Evolutionary conservation across 148 eudicot species (phyloP).

Genomic region (Oxyria digyna): DNA sequence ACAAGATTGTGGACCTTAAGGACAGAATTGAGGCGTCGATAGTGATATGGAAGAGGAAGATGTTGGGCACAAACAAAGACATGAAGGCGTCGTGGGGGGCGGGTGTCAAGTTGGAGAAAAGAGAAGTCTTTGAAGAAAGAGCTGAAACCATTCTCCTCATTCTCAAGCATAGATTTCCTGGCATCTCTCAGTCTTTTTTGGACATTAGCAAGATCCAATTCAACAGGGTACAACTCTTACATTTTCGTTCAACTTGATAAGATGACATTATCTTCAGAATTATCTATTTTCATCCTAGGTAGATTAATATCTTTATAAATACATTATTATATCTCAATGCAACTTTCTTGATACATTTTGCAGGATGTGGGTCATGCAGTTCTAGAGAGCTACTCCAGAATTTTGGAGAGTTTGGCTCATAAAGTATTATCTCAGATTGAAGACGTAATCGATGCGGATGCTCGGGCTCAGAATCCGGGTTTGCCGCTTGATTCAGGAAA

Average conservation of each 20-base stretch:
- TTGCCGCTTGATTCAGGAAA: neutral
- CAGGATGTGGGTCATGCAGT: slow-evolving; percentile 37
- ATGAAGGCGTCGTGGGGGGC: slow-evolving; percentile 8
- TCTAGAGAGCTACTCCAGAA: slow-evolving; percentile 16
- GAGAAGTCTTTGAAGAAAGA: slow-evolving; percentile 14
- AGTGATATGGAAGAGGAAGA: slow-evolving; percentile 15
- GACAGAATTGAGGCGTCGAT: slow-evolving; percentile 14
- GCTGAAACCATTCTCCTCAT: slow-evolving; percentile 9
- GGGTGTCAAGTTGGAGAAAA: slow-evolving; percentile 7
- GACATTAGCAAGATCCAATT: slow-evolving; percentile 10
- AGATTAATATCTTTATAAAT: too few relatives aligned
- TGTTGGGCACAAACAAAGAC: slow-evolving; percentile 6
- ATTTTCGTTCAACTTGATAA: too few relatives aligned
- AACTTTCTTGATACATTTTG: neutral
- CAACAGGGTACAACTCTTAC: slow-evolving; percentile 14
- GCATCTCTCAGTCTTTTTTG: slow-evolving; percentile 9
- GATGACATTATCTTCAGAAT: too few relatives aligned
- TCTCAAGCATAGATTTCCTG: slow-evolving; percentile 12
- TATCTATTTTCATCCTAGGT: too few relatives aligned
- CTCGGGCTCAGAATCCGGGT: neutral
- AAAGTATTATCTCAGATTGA: slow-evolving; percentile 7
- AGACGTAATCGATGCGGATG: slow-evolving; percentile 9
- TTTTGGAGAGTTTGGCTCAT: slow-evolving; percentile 11
- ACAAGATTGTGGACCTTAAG: slow-evolving; percentile 11
- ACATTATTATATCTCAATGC: too few relatives aligned